phyloP scores from a whole-genome alignment of 2,329 filamentous ascomycete genomes.

The Hansfordia pulvinata region DNA sequence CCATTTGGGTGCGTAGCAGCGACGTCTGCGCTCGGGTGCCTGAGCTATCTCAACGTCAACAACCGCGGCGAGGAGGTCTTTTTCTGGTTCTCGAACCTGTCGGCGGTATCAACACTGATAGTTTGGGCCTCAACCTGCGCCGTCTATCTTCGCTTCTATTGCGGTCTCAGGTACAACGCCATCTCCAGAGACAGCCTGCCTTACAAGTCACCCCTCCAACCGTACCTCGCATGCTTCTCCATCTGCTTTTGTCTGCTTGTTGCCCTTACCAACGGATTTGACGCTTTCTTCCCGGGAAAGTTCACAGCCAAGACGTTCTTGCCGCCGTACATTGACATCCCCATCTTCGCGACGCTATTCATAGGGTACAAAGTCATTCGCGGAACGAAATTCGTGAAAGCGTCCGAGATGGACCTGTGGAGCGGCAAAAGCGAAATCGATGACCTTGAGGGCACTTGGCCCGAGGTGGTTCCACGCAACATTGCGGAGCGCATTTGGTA shows the following conservation, averaged over 20 bases:
- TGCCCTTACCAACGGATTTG: constrained; percentile 42
- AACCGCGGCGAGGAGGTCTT: constrained; percentile 22
- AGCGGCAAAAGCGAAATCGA: constrained; percentile 54
- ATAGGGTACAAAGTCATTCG: constrained; percentile 53
- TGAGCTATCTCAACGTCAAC: constrained; percentile 23
- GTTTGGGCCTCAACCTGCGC: constrained; percentile 46
- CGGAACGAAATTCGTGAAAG: constrained; percentile 39
- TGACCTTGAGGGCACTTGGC: constrained; percentile 21
- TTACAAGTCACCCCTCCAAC: constrained; percentile 34
- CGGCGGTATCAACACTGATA: constrained; percentile 28
- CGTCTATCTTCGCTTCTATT: constrained; percentile 57
- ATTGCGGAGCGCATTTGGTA: constrained; percentile 25
- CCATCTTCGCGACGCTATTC: constrained; percentile 44
- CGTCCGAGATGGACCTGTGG: constrained; percentile 45
- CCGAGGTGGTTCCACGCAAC: constrained; percentile 19
- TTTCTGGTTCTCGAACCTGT: constrained; percentile 26
- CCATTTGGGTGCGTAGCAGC: constrained; percentile 21
- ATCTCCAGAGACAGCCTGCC: constrained; percentile 36
- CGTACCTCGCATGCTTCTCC: constrained; percentile 35
- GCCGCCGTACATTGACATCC: constrained; percentile 42
- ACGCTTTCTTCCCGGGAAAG: constrained; percentile 34
- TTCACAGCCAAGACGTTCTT: constrained; percentile 39
- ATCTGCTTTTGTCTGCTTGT: constrained; percentile 30
- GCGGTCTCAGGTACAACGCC: constrained; percentile 44
- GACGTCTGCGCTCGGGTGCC: constrained; percentile 18